Evolutionary conservation across 2,329 filamentous ascomycete genomes (phyloP).

Genomic region (Neopestalotiopsis rosae): DNA sequence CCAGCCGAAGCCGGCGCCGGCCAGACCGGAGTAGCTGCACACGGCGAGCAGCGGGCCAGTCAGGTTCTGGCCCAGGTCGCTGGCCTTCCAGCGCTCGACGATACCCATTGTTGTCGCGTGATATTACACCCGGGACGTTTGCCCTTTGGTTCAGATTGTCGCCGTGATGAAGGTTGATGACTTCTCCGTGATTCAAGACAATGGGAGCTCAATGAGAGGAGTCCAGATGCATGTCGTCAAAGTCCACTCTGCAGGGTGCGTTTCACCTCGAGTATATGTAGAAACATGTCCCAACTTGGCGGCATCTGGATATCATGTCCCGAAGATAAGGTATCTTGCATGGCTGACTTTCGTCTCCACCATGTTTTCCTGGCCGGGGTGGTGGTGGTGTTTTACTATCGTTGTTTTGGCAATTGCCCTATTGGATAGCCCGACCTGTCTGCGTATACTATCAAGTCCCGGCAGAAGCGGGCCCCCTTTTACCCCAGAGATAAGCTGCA

Average conservation of each 20-base stretch:
- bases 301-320: constrained; percentile 5
- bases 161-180: not conserved
- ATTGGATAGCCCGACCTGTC: not conserved
- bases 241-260: not conserved
- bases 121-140: no score
- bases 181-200: no score
- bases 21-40: constrained; percentile 12
- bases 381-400: not conserved
- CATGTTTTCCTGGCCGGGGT: not conserved
- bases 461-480: not conserved
- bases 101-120: constrained; percentile 10
- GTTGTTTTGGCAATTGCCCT: not conserved
- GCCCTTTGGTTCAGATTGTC: not conserved
- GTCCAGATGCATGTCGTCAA: not conserved
- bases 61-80: constrained; percentile 14
- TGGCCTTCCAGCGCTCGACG: constrained; percentile 23
- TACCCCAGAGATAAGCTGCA: constrained; percentile 15
- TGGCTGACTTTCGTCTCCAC: not conserved
- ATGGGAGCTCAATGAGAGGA: not conserved
- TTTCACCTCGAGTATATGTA: not conserved
- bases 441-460: not conserved
- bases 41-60: constrained; percentile 10
- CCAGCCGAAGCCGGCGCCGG: constrained; percentile 17
- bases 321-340: constrained; percentile 14
- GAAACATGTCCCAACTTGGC: not conserved